Evolutionary conservation across 257 asterid genomes (phyloP), one percentile per base, ranked within the genome.

Genomic region (Primulina eburnea): DNA sequence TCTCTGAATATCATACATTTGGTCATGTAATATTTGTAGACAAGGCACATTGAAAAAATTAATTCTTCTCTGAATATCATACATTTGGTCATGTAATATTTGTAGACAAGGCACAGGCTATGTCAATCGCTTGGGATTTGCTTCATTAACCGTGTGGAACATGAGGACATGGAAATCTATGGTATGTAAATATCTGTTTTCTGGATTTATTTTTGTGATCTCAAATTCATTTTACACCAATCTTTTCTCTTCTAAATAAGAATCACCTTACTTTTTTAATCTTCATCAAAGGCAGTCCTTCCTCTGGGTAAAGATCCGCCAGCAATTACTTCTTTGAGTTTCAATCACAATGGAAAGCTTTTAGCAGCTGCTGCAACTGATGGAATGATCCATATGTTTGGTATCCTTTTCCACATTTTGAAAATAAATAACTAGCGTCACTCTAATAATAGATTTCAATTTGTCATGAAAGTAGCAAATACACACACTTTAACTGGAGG

Each of bases 291-390:
- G 99, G 73, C 97, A 86, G 97, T 85, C 79, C 99, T 93, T 83
- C 99, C 97, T 76, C 97, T 93, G 78, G 99, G 99, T 72, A 78
- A 90, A 76, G 99, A 93, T 86, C 99, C 97, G 70, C 99, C 97
- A 8, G 97, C 97, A 74, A 81, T 90, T 71, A 89, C 97, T 62
- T 88, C 96, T n/a, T 71, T 90, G 81, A 84, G 91, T 80, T 93
- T 93, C 83, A 93, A 89, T 75, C 99, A 93, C 82, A 93, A 93
- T 37, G 99, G 99, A 74, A 90, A 93, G 88, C 92, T 93, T 78
- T 84, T 93, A 82, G 99, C 99, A 64, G 99, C 99, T 74, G 97
- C 95, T 63, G 97, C 99, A 67, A 77, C 86, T 70, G 99, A 93
- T 83, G 97, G 97, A 76, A 82, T 93, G 97, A 89, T 93, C 79